Base-by-base conservation (phyloP, 768 basidiomycete species). In the Lactifluus hygrophoroides region DNA sequence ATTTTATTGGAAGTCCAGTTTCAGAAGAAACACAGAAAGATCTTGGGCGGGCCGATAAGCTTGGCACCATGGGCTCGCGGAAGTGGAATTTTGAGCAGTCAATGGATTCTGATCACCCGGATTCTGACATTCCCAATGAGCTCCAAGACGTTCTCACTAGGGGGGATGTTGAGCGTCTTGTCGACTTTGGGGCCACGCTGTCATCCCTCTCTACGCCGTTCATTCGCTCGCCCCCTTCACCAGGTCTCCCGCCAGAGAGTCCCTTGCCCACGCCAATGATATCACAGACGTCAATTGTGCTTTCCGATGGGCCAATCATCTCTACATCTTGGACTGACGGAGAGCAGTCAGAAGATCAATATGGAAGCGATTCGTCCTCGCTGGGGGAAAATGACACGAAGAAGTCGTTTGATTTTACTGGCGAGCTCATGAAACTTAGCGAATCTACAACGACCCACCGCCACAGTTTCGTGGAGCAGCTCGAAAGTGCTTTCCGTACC, bases 391-490 rank as follows among this genome's bases (percentile, higher is more conserved):
- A 80, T 52, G 81, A 85, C 61, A 90, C 88, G 0, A 88, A 84
- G 72, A 85, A 80, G 65, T 86, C 84, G 1, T 92, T 91, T 60
- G 89, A 92, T 66, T 92, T 91, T 66, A 92, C 90, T 0, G 86
- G 84, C 38, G 90, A 90, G 68, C 70, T 91, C 52, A 72, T 78
- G 69, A 82, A 74, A 65, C 75, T 91, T 49, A 84, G 85, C 53
- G 83, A 87, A 64, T 84, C 82, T 6, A 85, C 85, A 34, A 86
- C 66, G 1, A 83, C 82, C 1, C 83, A 88, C 66, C 73, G 87
- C 10, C 74, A 70, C 13, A 90, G 88, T 69, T 92, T 92, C 66
- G 84, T 91, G 3, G 87, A 90, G 69, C 72, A 92, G 70, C 72
- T 90, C 23, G 89, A 90, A 72, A 83, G 76, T 51, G 88, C 88